A percentile compares a stretch with the other conserved stretches of the same genome.
Conservation (phyloP, 768 basidiomycete species). For the Boletus barrowsii region DNA sequence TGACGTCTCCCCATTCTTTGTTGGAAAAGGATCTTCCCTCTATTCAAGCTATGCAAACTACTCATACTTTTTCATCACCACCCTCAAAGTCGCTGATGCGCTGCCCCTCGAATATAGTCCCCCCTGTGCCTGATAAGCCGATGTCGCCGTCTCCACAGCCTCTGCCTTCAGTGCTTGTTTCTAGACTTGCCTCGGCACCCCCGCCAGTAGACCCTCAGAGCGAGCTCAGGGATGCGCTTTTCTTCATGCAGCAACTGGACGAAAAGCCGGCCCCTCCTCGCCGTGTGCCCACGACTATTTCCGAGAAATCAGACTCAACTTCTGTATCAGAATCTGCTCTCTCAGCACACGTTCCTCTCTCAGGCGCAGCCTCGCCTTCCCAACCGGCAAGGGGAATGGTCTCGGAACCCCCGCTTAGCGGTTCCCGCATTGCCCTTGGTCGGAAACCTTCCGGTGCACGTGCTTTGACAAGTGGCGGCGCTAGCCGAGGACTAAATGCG, state of each 20-base stretch:
- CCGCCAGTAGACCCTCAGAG: constrained; percentile 29
- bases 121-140: constrained; percentile 29
- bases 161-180: constrained; percentile 22
- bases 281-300: constrained; percentile 45
- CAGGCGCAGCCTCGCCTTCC: constrained; percentile 23
- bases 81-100: constrained; percentile 15
- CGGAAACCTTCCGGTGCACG: constrained; percentile 85
- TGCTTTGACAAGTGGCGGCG: constrained; percentile 43
- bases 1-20: constrained; percentile 37
- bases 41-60: constrained; percentile 29
- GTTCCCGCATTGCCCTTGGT: constrained; percentile 39
- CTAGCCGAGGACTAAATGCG: constrained; percentile 38
- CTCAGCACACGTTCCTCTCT: constrained; percentile 14
- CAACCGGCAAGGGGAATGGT: constrained; percentile 23
- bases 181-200: constrained; percentile 25
- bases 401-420: constrained; percentile 36
- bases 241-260: constrained; percentile 63
- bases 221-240: constrained; percentile 56
- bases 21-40: constrained; percentile 34
- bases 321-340: constrained; percentile 31
- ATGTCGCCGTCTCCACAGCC: constrained; percentile 15
- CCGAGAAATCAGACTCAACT: constrained; percentile 39
- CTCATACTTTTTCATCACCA: constrained; percentile 7
- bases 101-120: constrained; percentile 14
- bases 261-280: constrained; percentile 29